Percentiles rank a stretch among this genome's conserved stretches.
phyloP scores from a whole-genome alignment of 106 monocot genomes.

The Dactylorhiza incarnata region DNA sequence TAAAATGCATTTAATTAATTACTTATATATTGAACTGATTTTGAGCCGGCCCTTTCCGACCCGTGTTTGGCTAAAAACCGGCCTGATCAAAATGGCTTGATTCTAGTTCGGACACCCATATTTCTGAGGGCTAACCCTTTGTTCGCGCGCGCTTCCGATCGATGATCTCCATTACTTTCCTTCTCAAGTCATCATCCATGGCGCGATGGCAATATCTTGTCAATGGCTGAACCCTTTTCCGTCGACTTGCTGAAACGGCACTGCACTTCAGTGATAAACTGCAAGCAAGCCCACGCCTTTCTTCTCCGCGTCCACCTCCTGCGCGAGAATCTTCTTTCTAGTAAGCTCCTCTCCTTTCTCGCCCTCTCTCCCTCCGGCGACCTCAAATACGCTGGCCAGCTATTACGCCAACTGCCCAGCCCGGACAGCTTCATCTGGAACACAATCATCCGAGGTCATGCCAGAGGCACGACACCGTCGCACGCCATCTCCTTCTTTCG shows the following conservation, averaged over 20 bases:
- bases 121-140: no score
- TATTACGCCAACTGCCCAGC: constrained; percentile 11
- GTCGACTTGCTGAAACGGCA: constrained; percentile 9
- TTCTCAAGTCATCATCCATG: not conserved
- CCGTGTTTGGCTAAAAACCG: no score
- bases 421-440: constrained; percentile 27
- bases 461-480: constrained; percentile 12
- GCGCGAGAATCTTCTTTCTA: constrained; percentile 6
- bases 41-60: no score
- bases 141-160: no score
- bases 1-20: no score
- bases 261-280: constrained; percentile 23
- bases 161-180: no score
- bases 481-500: constrained; percentile 12
- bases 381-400: constrained; percentile 13
- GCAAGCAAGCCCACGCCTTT: constrained; percentile 32
- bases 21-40: no score
- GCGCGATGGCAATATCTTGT: constrained; percentile 9
- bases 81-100: no score
- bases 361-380: constrained; percentile 19
- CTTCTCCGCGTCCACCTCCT: constrained; percentile 24
- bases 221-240: constrained; percentile 3
- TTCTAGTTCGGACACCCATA: no score
- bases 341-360: constrained; percentile 32
- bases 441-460: constrained; percentile 19